A percentile compares a stretch with the other conserved stretches of the same genome.
Conservation (phyloP, 2,329 filamentous ascomycete species). For the Penicillium occitanis region DNA sequence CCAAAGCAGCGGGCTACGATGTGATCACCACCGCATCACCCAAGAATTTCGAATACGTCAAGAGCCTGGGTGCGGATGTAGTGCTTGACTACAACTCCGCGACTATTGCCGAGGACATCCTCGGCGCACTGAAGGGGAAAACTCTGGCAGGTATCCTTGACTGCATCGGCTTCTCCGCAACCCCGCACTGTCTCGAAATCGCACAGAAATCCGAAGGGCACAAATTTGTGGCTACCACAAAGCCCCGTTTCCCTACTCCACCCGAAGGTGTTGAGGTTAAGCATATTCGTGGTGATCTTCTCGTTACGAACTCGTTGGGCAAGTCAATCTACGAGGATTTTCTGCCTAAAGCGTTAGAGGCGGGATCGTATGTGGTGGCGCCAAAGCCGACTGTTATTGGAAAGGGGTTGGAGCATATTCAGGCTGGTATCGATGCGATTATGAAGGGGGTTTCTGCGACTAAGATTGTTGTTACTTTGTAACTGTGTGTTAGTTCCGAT, state of each 20-base stretch:
- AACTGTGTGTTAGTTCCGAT: not conserved
- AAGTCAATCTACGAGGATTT: slow-evolving; percentile 32
- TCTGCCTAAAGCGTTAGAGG: slow-evolving; percentile 39
- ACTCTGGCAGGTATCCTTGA: slow-evolving; percentile 3
- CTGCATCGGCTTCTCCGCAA: slow-evolving; percentile 4
- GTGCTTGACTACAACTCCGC: slow-evolving; percentile 34
- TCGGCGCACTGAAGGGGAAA: slow-evolving; percentile 5
- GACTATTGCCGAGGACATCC: slow-evolving; percentile 15
- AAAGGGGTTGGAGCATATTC: slow-evolving; percentile 44
- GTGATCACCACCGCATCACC: slow-evolving; percentile 40
- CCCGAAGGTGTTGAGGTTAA: not conserved
- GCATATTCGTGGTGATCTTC: not conserved
- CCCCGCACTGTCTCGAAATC: not conserved
- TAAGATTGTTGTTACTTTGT: slow-evolving; percentile 43
- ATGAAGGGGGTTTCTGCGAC: slow-evolving; percentile 45
- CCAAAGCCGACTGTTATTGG: slow-evolving; percentile 44
- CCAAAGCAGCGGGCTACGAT: slow-evolving; percentile 38
- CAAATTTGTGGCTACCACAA: slow-evolving; percentile 11
- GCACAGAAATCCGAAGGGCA: not conserved
- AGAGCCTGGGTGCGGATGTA: slow-evolving; percentile 20
- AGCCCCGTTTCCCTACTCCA: not conserved
- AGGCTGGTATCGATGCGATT: slow-evolving; percentile 41
- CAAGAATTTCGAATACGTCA: slow-evolving; percentile 45
- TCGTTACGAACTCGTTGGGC: slow-evolving; percentile 13
- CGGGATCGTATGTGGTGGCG: slow-evolving; percentile 38